Base-by-base conservation (phyloP, 2,329 filamentous ascomycete genomes). In the Cladophialophora immunda region DNA sequence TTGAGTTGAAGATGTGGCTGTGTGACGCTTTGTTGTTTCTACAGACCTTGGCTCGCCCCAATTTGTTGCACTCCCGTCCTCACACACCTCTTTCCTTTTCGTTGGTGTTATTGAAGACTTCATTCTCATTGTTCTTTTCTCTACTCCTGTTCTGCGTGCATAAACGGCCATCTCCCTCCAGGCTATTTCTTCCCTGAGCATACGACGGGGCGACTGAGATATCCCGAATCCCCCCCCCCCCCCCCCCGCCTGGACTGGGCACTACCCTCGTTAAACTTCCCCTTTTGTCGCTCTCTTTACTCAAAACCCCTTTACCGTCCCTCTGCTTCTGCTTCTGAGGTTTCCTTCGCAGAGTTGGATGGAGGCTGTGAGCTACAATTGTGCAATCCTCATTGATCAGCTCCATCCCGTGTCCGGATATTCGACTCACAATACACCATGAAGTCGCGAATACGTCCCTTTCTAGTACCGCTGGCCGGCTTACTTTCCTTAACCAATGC, bases 381-480 rank as follows among this genome's bases (percentile, higher is more conserved):
- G 8, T 25, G n/a, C 45, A 25, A 55, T 17, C 11, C 19, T 29
- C n/a, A 29, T 22, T n/a, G n/a, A 17, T 25, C 22, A 61, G 13
- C 32, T 30, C 25, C 50, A 62, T 54, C 36, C 15, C 27, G 9
- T 19, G 22, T 25, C 5, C 4, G 19, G 5, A 25, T 36, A 38
- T 38, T 34, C 29, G 8, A 41, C 34, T 19, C 25, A 17, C 38
- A n/a, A n/a, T 9, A 62, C 59, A 64, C 22, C 22, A 70, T 69
- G 69, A 70, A 59, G 60, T 62, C 57, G 15, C 58, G 58, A 36
- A 30, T 62, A 59, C 45, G 62, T n/a, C 54, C 61, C 8, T 11
- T 61, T 29, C 53, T 71, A 7, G 55, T 67, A 62, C 66, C 71
- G 61, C 62, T 73, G 70, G 69, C 47, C 63, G 70, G 70, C 64